These are phyloP conservation scores for Galium porrigens DNA, from an alignment of 305 asterid species.

Conservation along the genomic window DNA sequence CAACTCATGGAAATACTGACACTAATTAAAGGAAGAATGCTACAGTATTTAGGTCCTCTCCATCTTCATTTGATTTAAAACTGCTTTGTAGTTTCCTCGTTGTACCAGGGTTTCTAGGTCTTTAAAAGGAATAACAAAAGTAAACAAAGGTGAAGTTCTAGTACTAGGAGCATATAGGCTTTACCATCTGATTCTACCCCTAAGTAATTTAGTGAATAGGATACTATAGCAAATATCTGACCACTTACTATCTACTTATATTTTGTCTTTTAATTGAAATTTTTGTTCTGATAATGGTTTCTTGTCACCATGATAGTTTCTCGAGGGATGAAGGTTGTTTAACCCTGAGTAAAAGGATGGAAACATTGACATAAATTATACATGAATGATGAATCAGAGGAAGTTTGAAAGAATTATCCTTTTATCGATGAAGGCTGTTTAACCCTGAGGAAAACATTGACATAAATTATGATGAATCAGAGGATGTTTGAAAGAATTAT, in stretches of 20 bases:
- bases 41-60: neutral
- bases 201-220: neutral
- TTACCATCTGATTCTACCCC: neutral
- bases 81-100: neutral
- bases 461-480: neutral
- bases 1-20: neutral
- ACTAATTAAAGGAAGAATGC: neutral
- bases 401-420: neutral
- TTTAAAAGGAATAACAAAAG: neutral
- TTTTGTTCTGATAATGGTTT: neutral
- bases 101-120: neutral
- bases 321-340: neutral
- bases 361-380: neutral
- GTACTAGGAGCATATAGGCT: neutral
- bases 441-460: neutral
- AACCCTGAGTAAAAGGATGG: neutral
- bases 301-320: neutral
- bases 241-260: neutral
- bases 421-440: neutral
- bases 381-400: neutral
- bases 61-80: neutral
- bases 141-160: neutral
- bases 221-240: neutral
- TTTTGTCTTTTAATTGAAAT: neutral
- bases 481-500: neutral